Evolutionary conservation across 371 early-diverging fungal species (phyloP).

Genomic region (Apophysomyces sp.): DNA sequence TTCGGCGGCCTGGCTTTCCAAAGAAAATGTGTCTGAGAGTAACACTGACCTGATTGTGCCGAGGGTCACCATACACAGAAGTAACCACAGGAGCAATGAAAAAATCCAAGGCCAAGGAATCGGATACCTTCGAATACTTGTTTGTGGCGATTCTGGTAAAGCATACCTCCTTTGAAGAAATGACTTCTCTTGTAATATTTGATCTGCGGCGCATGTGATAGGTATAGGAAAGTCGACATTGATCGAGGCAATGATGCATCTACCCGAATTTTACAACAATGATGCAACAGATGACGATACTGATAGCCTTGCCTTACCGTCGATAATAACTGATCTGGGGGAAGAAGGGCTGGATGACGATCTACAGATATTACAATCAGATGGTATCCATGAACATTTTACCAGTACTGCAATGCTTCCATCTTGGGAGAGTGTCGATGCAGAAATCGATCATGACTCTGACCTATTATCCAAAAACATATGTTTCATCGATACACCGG

Average conservation of each 20-base stretch:
- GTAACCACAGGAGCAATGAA: background rate
- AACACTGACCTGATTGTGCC: constrained; percentile 2
- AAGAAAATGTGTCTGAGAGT: constrained; percentile 4
- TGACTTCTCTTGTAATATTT: constrained; percentile 1
- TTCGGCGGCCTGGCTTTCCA: constrained; percentile 1
- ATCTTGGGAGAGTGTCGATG: constrained; percentile 10
- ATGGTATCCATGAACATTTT: constrained; percentile 27
- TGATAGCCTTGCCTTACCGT: background rate
- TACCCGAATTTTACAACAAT: constrained; percentile 36
- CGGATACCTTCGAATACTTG: constrained; percentile 49
- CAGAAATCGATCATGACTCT: background rate
- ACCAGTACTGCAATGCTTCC: constrained; percentile 36
- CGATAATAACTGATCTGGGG: constrained; percentile 20
- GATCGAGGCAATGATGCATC: constrained; percentile 39
- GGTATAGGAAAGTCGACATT: constrained; percentile 56
- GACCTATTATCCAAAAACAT: constrained; percentile 27
- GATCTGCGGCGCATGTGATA: constrained; percentile 4
- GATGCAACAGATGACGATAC: constrained; percentile 18
- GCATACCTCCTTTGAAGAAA: background rate
- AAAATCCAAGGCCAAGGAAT: constrained; percentile 24
- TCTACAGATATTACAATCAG: background rate
- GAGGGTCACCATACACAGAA: constrained; percentile 3
- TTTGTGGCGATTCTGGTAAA: constrained; percentile 60
- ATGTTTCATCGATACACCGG: constrained; percentile 59
- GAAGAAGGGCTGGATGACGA: constrained; percentile 13